These are phyloP conservation scores for Chaetomium sp. DNA, from an alignment of 2,329 filamentous ascomycete genomes.

Conservation along the genomic window DNA sequence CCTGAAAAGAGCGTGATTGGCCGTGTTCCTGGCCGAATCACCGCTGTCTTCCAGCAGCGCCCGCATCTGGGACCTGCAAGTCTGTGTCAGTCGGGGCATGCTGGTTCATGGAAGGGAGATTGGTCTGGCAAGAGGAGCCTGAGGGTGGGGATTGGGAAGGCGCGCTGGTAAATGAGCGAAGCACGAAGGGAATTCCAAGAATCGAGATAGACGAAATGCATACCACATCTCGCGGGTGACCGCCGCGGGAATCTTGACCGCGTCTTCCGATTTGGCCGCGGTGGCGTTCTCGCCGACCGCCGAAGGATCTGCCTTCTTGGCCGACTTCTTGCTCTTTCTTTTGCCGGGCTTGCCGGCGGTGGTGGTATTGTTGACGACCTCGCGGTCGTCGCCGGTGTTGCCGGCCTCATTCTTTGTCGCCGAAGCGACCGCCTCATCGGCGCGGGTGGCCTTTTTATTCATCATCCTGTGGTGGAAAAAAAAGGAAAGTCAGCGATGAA, in stretches of 20 bases:
- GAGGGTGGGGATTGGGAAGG: background rate
- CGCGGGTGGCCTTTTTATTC: background rate
- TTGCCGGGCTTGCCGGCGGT: conserved; percentile 11
- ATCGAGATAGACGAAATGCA: background rate
- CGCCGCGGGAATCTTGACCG: background rate
- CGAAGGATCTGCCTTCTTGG: conserved; percentile 4
- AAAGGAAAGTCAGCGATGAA: background rate
- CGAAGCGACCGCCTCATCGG: conserved; percentile 3
- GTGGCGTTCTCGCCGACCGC: background rate
- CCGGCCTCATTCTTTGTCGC: conserved; percentile 2
- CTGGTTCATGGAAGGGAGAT: background rate
- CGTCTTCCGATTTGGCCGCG: background rate
- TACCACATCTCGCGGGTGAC: conserved; percentile 3
- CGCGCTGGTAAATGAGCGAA: background rate
- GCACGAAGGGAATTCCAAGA: background rate
- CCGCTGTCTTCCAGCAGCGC: background rate
- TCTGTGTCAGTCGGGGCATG: background rate
- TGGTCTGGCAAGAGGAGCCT: background rate
- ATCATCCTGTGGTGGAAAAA: background rate
- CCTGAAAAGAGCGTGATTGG: background rate
- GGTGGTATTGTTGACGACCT: background rate
- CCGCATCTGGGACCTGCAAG: background rate
- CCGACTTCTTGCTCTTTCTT: conserved; percentile 12
- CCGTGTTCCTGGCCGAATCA: background rate
- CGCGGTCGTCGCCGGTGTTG: background rate